Evolutionary conservation across 2,329 filamentous ascomycete genomes (phyloP).

Genomic region (Epichloe aotearoae): DNA sequence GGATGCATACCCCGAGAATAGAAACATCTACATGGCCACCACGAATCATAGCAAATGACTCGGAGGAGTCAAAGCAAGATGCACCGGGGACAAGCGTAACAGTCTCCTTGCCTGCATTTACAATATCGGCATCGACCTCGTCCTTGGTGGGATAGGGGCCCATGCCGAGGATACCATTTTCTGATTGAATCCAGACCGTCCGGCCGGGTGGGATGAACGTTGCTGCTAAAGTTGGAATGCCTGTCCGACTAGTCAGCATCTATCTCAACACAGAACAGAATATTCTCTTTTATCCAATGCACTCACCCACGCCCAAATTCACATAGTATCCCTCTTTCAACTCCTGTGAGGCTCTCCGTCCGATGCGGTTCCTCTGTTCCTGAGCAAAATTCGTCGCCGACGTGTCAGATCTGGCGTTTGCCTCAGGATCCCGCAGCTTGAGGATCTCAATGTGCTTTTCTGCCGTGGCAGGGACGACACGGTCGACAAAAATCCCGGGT

Average conservation of each 20-base stretch:
- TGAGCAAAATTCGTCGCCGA: conserved; percentile 30
- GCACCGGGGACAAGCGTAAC: conserved; percentile 68
- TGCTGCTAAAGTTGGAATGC: conserved; percentile 78
- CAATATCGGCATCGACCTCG: conserved; percentile 62
- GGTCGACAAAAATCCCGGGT: conserved; percentile 71
- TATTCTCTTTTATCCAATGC: neutral
- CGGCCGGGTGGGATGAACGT: conserved; percentile 55
- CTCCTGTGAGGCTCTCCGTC: conserved; percentile 64
- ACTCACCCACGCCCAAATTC: conserved; percentile 55
- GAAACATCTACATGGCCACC: conserved; percentile 75
- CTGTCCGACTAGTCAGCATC: conserved; percentile 12
- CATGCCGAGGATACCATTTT: conserved; percentile 78
- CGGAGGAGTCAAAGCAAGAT: conserved; percentile 63
- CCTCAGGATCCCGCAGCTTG: conserved; percentile 38
- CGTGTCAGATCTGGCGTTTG: conserved; percentile 18
- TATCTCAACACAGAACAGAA: neutral
- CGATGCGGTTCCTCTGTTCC: conserved; percentile 56
- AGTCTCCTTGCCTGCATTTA: conserved; percentile 82
- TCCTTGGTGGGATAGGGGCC: conserved; percentile 64
- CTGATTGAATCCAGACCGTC: conserved; percentile 72
- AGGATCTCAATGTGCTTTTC: conserved; percentile 60
- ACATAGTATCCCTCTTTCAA: conserved; percentile 70
- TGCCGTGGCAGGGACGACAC: conserved; percentile 61
- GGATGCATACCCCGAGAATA: conserved; percentile 49
- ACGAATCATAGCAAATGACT: conserved; percentile 80